Percentiles rank a stretch among this genome's conserved stretches.
Evolutionary conservation across 2,329 filamentous ascomycete species (phyloP).

Genomic region (Fusarium sp.): DNA sequence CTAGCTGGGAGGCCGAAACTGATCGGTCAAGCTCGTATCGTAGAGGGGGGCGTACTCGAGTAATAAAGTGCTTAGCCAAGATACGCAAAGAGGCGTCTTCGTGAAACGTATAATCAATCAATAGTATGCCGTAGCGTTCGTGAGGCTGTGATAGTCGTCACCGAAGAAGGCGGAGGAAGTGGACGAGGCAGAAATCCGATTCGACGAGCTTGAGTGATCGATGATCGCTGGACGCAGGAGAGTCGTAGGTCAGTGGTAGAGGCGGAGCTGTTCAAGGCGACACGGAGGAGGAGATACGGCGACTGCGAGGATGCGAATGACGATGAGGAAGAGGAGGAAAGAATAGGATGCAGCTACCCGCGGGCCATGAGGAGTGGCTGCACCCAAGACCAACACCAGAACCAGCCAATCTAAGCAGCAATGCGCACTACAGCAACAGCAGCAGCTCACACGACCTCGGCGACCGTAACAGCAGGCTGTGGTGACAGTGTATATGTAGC

Average conservation of each 20-base stretch:
- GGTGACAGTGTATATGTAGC: constrained; percentile 37
- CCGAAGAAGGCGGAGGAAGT: constrained; percentile 21
- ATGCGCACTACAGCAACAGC: constrained; percentile 34
- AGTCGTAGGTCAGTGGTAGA: constrained; percentile 10
- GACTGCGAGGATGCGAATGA: constrained; percentile 11
- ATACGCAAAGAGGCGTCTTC: constrained; percentile 41
- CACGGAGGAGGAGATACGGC: constrained; percentile 14
- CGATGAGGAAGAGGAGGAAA: constrained; percentile 25
- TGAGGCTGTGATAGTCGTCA: constrained; percentile 39
- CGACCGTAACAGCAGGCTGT: constrained; percentile 39
- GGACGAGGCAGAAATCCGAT: constrained; percentile 29
- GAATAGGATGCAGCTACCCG: constrained; percentile 44
- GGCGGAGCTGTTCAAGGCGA: constrained; percentile 11
- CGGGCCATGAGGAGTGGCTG: constrained; percentile 43
- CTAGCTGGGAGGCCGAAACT: constrained; percentile 38
- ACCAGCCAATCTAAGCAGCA: constrained; percentile 31
- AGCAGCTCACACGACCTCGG: constrained; percentile 40
- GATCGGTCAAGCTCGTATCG: constrained; percentile 50
- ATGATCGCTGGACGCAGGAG: constrained; percentile 26
- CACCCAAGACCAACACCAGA: constrained; percentile 20
- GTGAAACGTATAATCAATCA: constrained; percentile 41
- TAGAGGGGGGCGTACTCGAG: constrained; percentile 30
- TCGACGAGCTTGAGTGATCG: constrained; percentile 26
- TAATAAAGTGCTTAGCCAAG: constrained; percentile 37
- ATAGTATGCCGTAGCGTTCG: constrained; percentile 29